These are phyloP conservation scores for Stromatinia cepivora DNA, from an alignment of 2,329 filamentous ascomycete species.

Conservation along the genomic window DNA sequence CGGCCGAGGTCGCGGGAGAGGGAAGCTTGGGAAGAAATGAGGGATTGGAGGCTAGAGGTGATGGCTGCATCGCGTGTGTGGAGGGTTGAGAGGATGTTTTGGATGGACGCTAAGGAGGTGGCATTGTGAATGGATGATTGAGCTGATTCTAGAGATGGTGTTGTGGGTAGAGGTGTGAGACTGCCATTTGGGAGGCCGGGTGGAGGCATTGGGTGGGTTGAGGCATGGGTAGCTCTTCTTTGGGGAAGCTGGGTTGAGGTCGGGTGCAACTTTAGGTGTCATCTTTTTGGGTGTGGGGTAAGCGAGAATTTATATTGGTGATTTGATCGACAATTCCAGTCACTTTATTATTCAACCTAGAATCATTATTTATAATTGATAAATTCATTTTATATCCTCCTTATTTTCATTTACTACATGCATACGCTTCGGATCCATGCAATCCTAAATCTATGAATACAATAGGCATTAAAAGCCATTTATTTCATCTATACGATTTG, in stretches of 20 bases:
- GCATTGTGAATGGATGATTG: constrained; percentile 61
- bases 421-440: constrained; percentile 21
- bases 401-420: constrained; percentile 20
- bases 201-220: constrained; percentile 41
- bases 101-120: constrained; percentile 75
- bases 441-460: constrained; percentile 25
- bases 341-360: neutral
- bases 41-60: constrained; percentile 69
- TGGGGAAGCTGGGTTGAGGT: constrained; percentile 24
- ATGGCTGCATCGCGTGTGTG: constrained; percentile 74
- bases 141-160: constrained; percentile 23
- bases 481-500: constrained; percentile 55
- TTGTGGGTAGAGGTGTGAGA: constrained; percentile 28
- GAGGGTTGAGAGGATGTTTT: constrained; percentile 71
- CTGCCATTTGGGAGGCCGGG: constrained; percentile 41
- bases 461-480: constrained; percentile 19
- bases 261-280: constrained; percentile 26
- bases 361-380: neutral
- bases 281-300: constrained; percentile 27
- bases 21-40: constrained; percentile 81
- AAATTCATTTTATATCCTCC: neutral
- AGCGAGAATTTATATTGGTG: constrained; percentile 30
- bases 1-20: constrained; percentile 83
- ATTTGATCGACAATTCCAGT: neutral
- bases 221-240: constrained; percentile 36